Conservation (phyloP, 805 yeast genomes). For the Schwanniomyces pseudopolymorphus region DNA sequence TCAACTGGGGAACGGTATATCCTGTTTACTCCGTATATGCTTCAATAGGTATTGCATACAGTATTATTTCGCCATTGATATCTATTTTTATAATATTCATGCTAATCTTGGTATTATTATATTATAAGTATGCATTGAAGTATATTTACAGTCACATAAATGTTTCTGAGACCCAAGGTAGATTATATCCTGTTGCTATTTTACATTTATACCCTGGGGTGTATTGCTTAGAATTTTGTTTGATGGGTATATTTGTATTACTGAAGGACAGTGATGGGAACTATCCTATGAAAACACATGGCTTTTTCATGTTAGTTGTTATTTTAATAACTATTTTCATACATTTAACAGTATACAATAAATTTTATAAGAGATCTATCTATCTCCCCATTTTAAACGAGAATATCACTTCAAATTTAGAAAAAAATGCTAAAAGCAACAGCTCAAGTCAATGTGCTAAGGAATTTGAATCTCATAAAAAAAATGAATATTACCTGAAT, state of each 20-base stretch:
- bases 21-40: conserved; percentile 77
- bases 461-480: not conserved
- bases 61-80: conserved; percentile 78
- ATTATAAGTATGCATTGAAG: conserved; percentile 68
- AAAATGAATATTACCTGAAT: conserved; percentile 17
- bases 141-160: conserved; percentile 54
- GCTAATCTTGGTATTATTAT: conserved; percentile 50
- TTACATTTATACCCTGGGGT: conserved; percentile 78
- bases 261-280: conserved; percentile 50
- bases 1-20: conserved; percentile 76
- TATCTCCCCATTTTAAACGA: conserved; percentile 28
- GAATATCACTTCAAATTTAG: not conserved
- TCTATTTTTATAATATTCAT: conserved; percentile 61
- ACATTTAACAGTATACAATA: conserved; percentile 51
- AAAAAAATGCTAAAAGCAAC: conserved; percentile 2
- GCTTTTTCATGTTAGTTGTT: conserved; percentile 51
- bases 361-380: conserved; percentile 33
- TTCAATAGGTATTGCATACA: conserved; percentile 74
- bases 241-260: conserved; percentile 72
- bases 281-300: conserved; percentile 47
- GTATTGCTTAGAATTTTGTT: conserved; percentile 75
- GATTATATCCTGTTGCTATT: conserved; percentile 69
- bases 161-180: conserved; percentile 66
- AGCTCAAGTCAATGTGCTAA: not conserved
- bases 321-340: conserved; percentile 55